These are phyloP conservation scores for Chalciporus piperatus DNA, from an alignment of 768 basidiomycete genomes.

Conservation along the genomic window DNA sequence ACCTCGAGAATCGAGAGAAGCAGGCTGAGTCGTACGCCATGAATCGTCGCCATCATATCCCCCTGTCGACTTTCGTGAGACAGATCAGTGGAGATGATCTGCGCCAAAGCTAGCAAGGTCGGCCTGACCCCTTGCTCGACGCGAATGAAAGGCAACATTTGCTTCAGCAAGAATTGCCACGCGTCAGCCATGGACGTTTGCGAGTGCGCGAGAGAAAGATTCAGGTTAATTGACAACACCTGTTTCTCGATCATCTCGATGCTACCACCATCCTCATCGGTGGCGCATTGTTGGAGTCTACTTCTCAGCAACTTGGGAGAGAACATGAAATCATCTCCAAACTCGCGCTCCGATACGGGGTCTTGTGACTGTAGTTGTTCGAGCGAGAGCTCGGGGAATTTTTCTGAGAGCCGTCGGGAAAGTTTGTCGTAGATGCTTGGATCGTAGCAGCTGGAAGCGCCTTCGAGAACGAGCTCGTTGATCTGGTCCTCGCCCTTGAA, in stretches of 20 bases:
- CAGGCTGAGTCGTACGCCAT: conserved; percentile 69
- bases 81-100: conserved; percentile 63
- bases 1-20: conserved; percentile 78
- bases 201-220: conserved; percentile 79
- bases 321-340: conserved; percentile 80
- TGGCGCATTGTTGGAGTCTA: conserved; percentile 47
- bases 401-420: conserved; percentile 42
- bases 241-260: conserved; percentile 52
- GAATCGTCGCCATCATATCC: conserved; percentile 82
- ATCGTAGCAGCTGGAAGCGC: conserved; percentile 67
- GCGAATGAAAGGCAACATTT: conserved; percentile 61
- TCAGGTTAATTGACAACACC: conserved; percentile 77
- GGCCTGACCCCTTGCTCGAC: conserved; percentile 56
- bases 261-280: conserved; percentile 36
- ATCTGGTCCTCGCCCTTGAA: conserved; percentile 65
- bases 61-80: conserved; percentile 69
- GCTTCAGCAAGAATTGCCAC: conserved; percentile 72
- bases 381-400: conserved; percentile 61
- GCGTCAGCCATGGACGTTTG: conserved; percentile 73
- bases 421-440: conserved; percentile 69
- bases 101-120: conserved; percentile 54
- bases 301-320: conserved; percentile 55
- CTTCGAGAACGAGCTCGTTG: conserved; percentile 64
- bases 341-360: conserved; percentile 66
- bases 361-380: conserved; percentile 63